Percentiles rank a stretch among this genome's conserved stretches.
Conservation (phyloP, 148 eudicot genomes). For the Beta vulgaris region DNA sequence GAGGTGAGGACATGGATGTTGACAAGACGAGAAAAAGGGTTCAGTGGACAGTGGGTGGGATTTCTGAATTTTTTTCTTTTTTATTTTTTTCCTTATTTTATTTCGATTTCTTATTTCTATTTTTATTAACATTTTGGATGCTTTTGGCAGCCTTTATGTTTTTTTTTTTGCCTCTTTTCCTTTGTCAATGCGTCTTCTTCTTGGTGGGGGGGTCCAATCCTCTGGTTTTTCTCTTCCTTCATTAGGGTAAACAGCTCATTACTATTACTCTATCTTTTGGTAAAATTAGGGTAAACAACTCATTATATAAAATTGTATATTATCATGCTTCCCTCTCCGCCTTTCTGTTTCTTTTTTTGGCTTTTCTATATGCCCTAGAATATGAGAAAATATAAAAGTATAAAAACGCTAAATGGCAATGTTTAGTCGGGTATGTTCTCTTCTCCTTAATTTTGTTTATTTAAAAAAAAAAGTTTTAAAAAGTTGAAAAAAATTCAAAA, state of each 20-base stretch:
- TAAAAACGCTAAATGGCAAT: no score
- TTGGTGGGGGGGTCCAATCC: not conserved
- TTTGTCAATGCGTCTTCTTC: not conserved
- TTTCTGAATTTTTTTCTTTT: not conserved
- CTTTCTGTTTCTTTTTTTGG: no score
- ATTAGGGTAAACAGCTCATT: constrained; percentile 16
- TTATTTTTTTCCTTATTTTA: not conserved
- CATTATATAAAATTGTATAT: no score
- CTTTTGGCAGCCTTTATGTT: constrained; percentile 40
- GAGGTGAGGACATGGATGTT: constrained; percentile 35
- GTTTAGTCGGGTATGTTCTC: no score
- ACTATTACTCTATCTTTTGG: not conserved
- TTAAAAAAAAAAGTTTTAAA: no score
- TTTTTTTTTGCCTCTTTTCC: constrained; percentile 16
- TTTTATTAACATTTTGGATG: constrained; percentile 4
- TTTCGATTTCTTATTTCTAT: not conserved
- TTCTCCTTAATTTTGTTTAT: no score
- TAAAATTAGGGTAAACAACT: no score
- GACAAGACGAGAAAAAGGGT: constrained; percentile 38
- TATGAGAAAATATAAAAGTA: no score
- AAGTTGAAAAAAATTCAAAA: no score
- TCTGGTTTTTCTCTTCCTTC: not conserved
- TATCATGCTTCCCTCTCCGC: no score
- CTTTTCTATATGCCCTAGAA: no score
- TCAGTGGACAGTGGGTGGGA: constrained; percentile 16